Base-by-base conservation (phyloP, 257 asterid species). In the Primulina huaijiensis region DNA sequence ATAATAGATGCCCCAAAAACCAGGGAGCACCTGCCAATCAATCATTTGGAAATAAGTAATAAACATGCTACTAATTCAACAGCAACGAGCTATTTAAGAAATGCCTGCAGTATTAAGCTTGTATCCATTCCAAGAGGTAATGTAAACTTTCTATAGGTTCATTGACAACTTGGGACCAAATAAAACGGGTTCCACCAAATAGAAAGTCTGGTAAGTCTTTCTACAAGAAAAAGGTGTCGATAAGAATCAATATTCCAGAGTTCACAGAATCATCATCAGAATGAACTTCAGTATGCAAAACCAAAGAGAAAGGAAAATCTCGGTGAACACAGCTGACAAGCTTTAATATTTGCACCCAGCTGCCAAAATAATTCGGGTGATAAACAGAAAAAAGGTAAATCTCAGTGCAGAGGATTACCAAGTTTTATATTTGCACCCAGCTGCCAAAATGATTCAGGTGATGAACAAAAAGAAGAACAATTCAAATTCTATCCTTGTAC, bases 1-100 rank as follows among this genome's bases (percentile, higher is more conserved):
- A 87, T 75, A 82, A 89, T 89, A 84, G 84, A 88, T 87, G 96
- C 94, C 95, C 95, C 92, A 83, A 76, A 86, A 84, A 84, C 76
- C 76, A 86, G 87, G 93, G 92, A 86, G 90, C 92, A 88, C 90
- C 94, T 90, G 94, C 84, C 87, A 88, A 90, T 90, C 96, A 90
- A 87, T 90, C 84, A 80, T 80, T 77, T 75, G 83, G 75, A 79
- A 27, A 86, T 87, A 87, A 90, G 92, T 74, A 86, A 85, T 85
- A 85, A 83, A 88, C 83, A 83, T 66, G 65, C 75, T 72, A 69
- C 83, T 74, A 72, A 70, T 69, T 60, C 65, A 66, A 70, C 68
- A 74, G 65, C 19, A 67, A 76, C 71, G 69, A 75, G 72, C 55
- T 40, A 25, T 63, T 71, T 64, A 23, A 25, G 50, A 64, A 70